These are phyloP conservation scores for Cercospora zeina DNA, from an alignment of 2,329 filamentous ascomycete genomes.

Conservation along the genomic window DNA sequence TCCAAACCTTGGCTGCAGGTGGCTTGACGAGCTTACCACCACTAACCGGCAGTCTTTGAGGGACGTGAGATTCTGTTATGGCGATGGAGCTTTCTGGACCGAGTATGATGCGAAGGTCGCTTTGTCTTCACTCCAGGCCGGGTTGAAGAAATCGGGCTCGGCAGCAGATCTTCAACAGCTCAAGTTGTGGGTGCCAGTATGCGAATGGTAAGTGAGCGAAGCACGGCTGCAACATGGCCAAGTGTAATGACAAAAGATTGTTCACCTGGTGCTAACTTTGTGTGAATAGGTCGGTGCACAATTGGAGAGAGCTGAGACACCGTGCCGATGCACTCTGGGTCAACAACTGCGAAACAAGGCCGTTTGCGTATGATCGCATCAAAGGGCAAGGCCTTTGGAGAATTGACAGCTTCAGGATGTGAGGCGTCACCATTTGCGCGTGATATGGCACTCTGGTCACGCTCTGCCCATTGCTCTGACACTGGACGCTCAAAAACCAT, in stretches of 20 bases:
- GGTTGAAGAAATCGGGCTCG: slow-evolving; percentile 18
- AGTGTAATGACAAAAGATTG: neutral
- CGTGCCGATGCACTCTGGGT: slow-evolving; percentile 25
- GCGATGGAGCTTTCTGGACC: slow-evolving; percentile 28
- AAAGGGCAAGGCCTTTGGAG: slow-evolving; percentile 16
- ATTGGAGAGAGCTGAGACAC: slow-evolving; percentile 21
- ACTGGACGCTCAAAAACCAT: neutral
- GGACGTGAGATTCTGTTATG: slow-evolving; percentile 28
- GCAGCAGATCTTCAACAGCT: slow-evolving; percentile 20
- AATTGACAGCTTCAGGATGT: slow-evolving; percentile 12
- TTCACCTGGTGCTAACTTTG: neutral
- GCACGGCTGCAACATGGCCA: no score
- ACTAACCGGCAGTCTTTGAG: slow-evolving; percentile 19
- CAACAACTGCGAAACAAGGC: slow-evolving; percentile 18
- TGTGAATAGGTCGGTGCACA: slow-evolving; percentile 19
- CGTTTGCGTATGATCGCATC: slow-evolving; percentile 15
- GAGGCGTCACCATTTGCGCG: neutral
- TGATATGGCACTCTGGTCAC: neutral
- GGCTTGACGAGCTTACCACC: slow-evolving; percentile 23
- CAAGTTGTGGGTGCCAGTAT: slow-evolving; percentile 24
- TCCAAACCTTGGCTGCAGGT: slow-evolving; percentile 23
- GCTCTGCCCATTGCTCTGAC: neutral
- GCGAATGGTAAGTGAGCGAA: slow-evolving; percentile 17
- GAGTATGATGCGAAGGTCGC: slow-evolving; percentile 23
- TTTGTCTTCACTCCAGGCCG: slow-evolving; percentile 7